Percentiles rank a stretch among this genome's conserved stretches.
Evolutionary conservation across 2,329 filamentous ascomycete species (phyloP).

Genomic region (Colletotrichum destructivum): DNA sequence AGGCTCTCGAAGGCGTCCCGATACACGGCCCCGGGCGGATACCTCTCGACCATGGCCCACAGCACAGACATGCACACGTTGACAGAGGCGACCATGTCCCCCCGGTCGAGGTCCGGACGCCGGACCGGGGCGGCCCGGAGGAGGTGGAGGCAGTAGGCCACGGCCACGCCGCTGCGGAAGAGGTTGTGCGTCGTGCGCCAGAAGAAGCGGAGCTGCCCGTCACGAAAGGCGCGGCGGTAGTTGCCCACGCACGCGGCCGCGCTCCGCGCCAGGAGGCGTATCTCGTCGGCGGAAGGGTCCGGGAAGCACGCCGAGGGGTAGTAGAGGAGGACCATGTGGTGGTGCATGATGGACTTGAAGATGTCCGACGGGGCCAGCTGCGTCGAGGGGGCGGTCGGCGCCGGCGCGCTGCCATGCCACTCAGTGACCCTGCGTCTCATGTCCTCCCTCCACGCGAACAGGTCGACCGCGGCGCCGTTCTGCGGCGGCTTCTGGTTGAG

Average conservation of each 20-base stretch:
- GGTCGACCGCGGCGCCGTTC: slow-evolving; percentile 36
- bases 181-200: slow-evolving; percentile 49
- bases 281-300: slow-evolving; percentile 30
- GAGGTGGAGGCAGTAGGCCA: slow-evolving; percentile 44
- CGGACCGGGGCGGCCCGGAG: neutral
- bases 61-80: slow-evolving; percentile 46
- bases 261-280: slow-evolving; percentile 41
- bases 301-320: slow-evolving; percentile 45
- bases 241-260: slow-evolving; percentile 42
- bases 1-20: slow-evolving; percentile 48
- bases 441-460: slow-evolving; percentile 42
- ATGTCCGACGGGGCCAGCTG: slow-evolving; percentile 46
- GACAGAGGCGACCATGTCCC: slow-evolving; percentile 31
- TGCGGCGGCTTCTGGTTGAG: slow-evolving; percentile 40
- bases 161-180: slow-evolving; percentile 44
- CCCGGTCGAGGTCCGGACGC: slow-evolving; percentile 3
- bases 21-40: slow-evolving; percentile 45
- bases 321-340: slow-evolving; percentile 42
- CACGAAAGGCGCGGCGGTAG: slow-evolving; percentile 45
- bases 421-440: slow-evolving; percentile 43
- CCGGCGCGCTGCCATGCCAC: slow-evolving; percentile 43
- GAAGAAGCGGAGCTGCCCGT: slow-evolving; percentile 47
- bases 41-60: slow-evolving; percentile 50
- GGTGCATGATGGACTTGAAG: slow-evolving; percentile 44
- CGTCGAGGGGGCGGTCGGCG: slow-evolving; percentile 30